These are phyloP conservation scores for Articulospora tetracladia DNA, from an alignment of 495 filamentous ascomycete genomes.

Conservation along the genomic window DNA sequence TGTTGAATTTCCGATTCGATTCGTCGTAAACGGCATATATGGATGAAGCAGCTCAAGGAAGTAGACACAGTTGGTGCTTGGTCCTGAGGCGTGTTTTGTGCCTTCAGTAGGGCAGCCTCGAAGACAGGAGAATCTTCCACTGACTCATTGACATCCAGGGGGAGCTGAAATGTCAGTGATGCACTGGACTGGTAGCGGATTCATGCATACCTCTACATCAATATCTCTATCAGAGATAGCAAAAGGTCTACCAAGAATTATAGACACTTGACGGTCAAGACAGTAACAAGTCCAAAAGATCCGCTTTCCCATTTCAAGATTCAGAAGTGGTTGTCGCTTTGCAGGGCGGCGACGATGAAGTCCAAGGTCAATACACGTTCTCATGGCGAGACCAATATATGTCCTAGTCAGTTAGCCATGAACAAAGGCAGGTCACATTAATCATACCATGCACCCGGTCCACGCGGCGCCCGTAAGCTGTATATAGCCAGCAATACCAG, in stretches of 20 bases:
- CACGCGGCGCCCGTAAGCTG: conserved; percentile 5
- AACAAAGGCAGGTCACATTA: background rate
- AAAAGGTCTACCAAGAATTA: conserved; percentile 11
- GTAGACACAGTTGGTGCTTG: background rate
- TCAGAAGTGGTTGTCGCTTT: background rate
- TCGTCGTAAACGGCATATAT: conserved; percentile 4
- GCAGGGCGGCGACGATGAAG: conserved; percentile 27
- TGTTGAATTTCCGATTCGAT: conserved; percentile 15
- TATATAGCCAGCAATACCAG: conserved; percentile 6
- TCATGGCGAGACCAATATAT: conserved; percentile 44
- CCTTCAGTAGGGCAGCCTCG: background rate
- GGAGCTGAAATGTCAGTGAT: background rate
- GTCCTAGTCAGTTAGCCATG: background rate
- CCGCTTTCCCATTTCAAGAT: conserved; percentile 8
- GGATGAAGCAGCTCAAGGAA: conserved; percentile 10
- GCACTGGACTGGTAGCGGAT: background rate
- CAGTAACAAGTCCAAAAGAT: conserved; percentile 14
- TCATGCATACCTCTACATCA: conserved; percentile 1
- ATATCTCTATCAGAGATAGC: conserved; percentile 11
- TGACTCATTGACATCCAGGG: conserved; percentile 3
- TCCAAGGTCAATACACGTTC: conserved; percentile 51
- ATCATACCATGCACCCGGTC: conserved; percentile 10
- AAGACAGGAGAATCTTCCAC: background rate
- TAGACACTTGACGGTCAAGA: conserved; percentile 9
- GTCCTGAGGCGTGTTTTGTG: background rate